Conservation (phyloP, 2,329 filamentous ascomycete species). For the Fusarium aywerte region DNA sequence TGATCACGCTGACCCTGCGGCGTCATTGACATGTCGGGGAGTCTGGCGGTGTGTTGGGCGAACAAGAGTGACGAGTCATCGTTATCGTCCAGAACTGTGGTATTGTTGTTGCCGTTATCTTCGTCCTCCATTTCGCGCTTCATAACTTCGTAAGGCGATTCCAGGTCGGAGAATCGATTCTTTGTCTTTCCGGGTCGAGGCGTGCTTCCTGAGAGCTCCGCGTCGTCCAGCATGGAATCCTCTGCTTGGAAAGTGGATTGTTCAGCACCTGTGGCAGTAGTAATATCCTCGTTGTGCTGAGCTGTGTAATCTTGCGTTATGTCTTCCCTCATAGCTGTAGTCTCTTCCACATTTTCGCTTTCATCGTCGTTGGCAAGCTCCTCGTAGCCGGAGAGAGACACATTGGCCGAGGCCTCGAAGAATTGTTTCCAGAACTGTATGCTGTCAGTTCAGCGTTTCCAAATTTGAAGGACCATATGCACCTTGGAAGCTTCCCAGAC, state of each 20-base stretch:
- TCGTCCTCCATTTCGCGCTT: conserved; percentile 71
- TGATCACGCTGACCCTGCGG: conserved; percentile 61
- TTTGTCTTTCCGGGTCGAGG: conserved; percentile 67
- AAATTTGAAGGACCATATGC: accelerated
- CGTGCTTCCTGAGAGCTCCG: conserved; percentile 73
- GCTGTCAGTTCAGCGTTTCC: background rate
- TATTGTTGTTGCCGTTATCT: conserved; percentile 55
- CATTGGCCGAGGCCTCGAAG: conserved; percentile 97
- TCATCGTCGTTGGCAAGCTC: conserved; percentile 78
- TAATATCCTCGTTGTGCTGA: conserved; percentile 53
- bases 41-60: conserved; percentile 63
- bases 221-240: conserved; percentile 76
- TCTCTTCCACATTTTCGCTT: conserved; percentile 61
- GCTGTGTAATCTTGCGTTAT: conserved; percentile 62
- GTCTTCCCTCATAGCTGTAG: conserved; percentile 66
- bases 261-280: conserved; percentile 48
- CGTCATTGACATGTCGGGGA: conserved; percentile 73
- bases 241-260: conserved; percentile 58
- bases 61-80: conserved; percentile 62
- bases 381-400: conserved; percentile 94
- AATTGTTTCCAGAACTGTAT: conserved; percentile 98
- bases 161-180: conserved; percentile 71
- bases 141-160: conserved; percentile 81
- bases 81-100: conserved; percentile 51
- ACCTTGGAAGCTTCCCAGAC: conserved; percentile 99